Evolutionary conservation across 169 alveolate genomes (phyloP), one percentile per base, ranked within the genome.

Genomic region (Plasmodium vivax): DNA sequence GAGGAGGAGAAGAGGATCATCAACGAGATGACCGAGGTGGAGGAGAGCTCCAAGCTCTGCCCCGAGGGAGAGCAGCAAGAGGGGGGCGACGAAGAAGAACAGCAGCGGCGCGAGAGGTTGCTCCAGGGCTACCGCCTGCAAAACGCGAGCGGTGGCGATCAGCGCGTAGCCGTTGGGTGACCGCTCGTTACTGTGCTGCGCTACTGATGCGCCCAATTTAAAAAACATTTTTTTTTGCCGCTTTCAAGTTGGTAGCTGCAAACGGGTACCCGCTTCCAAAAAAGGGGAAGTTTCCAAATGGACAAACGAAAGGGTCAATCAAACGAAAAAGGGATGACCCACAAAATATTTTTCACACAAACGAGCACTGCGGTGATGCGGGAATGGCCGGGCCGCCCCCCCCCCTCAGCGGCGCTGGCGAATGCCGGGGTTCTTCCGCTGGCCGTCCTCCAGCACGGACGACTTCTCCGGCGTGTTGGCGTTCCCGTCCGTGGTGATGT

Each of bases 1-100:
- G 97, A 96, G 77, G 98, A 97, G 84, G 98, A 97, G 85, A 79
- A 92, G 54, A 83, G 96, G 54, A 74, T 97, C 8, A 87, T 96
- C 30, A 93, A 95, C 14, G 97, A 96, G 82, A 84, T 97, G 62
- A 93, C 95, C 12, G 98, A 97, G 91, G 83, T 95, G 45, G 96
- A 95, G 85, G 98, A 97, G 47, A 93, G 85, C 72, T 82, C 96
- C 8, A 83, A 88, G 38, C 73, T 93, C 23, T 75, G 62, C 27
- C 62, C 93, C 38, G 83, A 93, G 4, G 79, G n/a, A 10, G 4
- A 4, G 19, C 9, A 19, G 41, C 27, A 16, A 16, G 23, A 19
- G 77, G 38, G 32, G 77, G 77, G 23, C n/a, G n/a, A 36, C 12
- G 84, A 85, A 2, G 93, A 85, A 0, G 83, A 79, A 2, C 71